A percentile compares a stretch with the other conserved stretches of the same genome.
Evolutionary conservation across 2,329 filamentous ascomycete species (phyloP).

Genomic region (Claviceps sp.): DNA sequence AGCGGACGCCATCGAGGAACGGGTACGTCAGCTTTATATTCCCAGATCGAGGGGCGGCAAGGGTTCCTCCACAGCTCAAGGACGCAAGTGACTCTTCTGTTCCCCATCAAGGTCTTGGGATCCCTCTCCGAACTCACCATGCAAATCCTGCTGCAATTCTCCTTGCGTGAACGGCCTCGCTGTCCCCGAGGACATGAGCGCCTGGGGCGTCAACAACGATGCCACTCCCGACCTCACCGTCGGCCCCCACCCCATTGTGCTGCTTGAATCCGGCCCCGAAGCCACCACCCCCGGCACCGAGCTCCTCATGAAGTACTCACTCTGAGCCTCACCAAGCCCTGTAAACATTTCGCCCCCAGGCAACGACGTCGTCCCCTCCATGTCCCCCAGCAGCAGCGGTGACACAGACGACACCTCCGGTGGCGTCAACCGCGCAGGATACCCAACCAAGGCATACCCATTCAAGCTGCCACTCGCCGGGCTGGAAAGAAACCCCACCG

Average conservation of each 20-base stretch:
- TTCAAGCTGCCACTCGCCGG: slow-evolving; percentile 37
- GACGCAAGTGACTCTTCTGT: too few relatives aligned
- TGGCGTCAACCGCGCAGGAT: slow-evolving; percentile 9
- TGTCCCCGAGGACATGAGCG: slow-evolving; percentile 25
- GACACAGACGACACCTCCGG: slow-evolving; percentile 24
- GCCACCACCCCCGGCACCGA: slow-evolving; percentile 6
- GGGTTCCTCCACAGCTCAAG: too few relatives aligned
- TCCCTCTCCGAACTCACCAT: slow-evolving; percentile 13
- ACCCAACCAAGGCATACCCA: slow-evolving; percentile 34
- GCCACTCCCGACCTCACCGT: not conserved
- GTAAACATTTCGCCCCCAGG: slow-evolving; percentile 20
- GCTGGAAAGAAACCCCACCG: slow-evolving; percentile 33
- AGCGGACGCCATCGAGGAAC: not conserved
- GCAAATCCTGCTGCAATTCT: slow-evolving; percentile 15
- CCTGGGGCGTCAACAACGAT: slow-evolving; percentile 22
- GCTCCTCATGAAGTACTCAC: slow-evolving; percentile 18
- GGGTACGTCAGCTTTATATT: not conserved
- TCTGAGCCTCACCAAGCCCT: slow-evolving; percentile 4
- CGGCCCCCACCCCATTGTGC: too few relatives aligned
- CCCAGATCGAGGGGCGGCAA: too few relatives aligned
- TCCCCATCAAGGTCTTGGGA: too few relatives aligned
- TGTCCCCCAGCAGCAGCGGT: slow-evolving; percentile 26
- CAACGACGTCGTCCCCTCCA: slow-evolving; percentile 23
- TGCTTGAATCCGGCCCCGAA: not conserved
- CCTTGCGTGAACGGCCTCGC: slow-evolving; percentile 2